These are phyloP conservation scores for Geranium brycei DNA, from an alignment of 345 rosid genomes.

Conservation along the genomic window DNA sequence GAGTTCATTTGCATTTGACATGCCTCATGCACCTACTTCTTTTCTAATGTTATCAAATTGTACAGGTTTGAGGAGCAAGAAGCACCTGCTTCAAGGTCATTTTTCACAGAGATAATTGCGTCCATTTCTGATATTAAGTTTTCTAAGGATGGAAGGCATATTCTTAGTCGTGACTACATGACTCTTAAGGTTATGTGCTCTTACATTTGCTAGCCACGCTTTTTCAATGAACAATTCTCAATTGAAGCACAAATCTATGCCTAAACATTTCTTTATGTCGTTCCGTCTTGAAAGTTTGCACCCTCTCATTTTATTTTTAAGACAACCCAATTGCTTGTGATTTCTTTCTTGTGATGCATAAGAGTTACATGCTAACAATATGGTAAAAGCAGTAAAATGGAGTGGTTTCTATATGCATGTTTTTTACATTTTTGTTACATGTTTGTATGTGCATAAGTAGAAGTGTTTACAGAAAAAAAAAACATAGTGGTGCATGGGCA, in stretches of 20 bases:
- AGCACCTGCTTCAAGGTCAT: slow-evolving; percentile 62
- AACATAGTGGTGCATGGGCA: not conserved
- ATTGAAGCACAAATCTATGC: not conserved
- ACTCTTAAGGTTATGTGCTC: slow-evolving; percentile 57
- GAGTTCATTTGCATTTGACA: not conserved
- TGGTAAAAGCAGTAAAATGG: not conserved
- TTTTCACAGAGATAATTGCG: slow-evolving; percentile 91
- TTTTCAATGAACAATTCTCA: not conserved
- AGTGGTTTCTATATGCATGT: not conserved
- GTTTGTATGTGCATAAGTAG: not conserved
- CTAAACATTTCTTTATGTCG: not conserved
- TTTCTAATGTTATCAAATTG: not conserved
- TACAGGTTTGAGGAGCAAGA: slow-evolving; percentile 82
- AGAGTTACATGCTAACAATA: too few species aligned
- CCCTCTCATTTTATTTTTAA: not conserved
- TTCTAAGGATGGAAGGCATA: slow-evolving; percentile 64
- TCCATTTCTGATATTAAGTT: slow-evolving; percentile 86
- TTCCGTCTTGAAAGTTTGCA: not conserved
- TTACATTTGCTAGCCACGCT: not conserved
- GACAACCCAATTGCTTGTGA: not conserved
- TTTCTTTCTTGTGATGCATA: not conserved
- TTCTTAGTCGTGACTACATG: slow-evolving; percentile 94
- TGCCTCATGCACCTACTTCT: not conserved
- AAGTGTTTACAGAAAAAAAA: not conserved
- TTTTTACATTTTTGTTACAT: not conserved